Evolutionary conservation across 2,329 filamentous ascomycete genomes (phyloP).

Genomic region (Curvularia lunata): DNA sequence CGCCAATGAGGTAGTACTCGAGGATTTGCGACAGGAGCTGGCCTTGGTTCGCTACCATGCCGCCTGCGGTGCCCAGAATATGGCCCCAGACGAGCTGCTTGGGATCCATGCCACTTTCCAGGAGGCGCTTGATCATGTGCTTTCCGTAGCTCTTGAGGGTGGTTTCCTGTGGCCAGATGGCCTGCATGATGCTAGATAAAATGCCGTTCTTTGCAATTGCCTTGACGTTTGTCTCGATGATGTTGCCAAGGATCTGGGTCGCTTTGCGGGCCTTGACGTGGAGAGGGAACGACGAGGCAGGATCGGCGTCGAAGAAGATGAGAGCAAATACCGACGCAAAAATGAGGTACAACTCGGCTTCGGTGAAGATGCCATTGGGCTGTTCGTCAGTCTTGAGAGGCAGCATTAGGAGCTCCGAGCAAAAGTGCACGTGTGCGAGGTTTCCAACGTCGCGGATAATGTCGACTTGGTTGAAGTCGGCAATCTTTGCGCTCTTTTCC

Average conservation of each 20-base stretch:
- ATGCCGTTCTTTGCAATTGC: slow-evolving; percentile 52
- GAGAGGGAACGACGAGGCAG: slow-evolving; percentile 59
- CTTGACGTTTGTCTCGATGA: slow-evolving; percentile 58
- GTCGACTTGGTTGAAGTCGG: slow-evolving; percentile 70
- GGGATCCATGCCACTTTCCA: slow-evolving; percentile 54
- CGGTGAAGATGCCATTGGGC: slow-evolving; percentile 60
- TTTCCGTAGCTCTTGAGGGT: slow-evolving; percentile 60
- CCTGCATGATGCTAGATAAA: slow-evolving; percentile 51
- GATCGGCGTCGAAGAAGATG: slow-evolving; percentile 62
- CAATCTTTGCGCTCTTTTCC: slow-evolving; percentile 70
- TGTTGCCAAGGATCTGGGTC: slow-evolving; percentile 57
- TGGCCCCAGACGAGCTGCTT: slow-evolving; percentile 63
- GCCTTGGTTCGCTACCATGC: slow-evolving; percentile 62
- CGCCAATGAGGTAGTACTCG: slow-evolving; percentile 61
- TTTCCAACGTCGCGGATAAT: slow-evolving; percentile 67
- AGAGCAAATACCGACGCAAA: slow-evolving; percentile 60
- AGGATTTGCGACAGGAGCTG: slow-evolving; percentile 64
- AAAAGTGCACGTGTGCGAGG: slow-evolving; percentile 62
- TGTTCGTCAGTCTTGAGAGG: slow-evolving; percentile 61
- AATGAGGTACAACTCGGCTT: slow-evolving; percentile 61
- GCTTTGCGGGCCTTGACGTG: slow-evolving; percentile 57
- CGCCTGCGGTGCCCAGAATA: slow-evolving; percentile 63
- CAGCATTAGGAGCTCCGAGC: slow-evolving; percentile 61
- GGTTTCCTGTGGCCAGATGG: slow-evolving; percentile 49
- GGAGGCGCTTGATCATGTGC: slow-evolving; percentile 62